Evolutionary conservation across 1,139 yeast species (phyloP).

Genomic region (Nakaseomyces uthaithaninus): DNA sequence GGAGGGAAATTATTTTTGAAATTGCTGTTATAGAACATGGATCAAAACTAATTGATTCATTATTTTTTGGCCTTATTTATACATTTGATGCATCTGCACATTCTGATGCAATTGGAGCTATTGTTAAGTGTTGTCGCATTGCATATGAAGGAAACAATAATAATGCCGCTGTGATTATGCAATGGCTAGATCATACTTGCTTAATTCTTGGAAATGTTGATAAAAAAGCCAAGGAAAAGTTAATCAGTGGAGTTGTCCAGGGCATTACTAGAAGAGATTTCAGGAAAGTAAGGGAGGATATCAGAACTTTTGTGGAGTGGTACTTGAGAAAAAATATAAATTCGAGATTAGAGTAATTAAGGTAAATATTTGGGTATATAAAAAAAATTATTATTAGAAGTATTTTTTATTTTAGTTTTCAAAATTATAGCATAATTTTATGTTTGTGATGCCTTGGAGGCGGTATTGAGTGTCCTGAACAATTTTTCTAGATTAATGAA

Average conservation of each 20-base stretch:
- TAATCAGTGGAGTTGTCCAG: conserved; percentile 46
- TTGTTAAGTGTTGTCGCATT: conserved; percentile 57
- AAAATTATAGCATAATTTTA: too few species aligned
- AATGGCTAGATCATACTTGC: conserved; percentile 53
- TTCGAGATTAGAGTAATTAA: conserved; percentile 39
- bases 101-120: conserved; percentile 67
- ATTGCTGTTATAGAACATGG: conserved; percentile 45
- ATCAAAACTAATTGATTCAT: conserved; percentile 43
- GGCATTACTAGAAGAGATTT: conserved; percentile 65
- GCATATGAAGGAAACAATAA: conserved; percentile 31
- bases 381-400: too few species aligned
- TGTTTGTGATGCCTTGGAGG: too few species aligned
- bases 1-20: conserved; percentile 42
- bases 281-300: conserved; percentile 60
- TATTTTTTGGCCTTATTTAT: conserved; percentile 61
- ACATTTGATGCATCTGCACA: conserved; percentile 64
- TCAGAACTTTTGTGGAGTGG: conserved; percentile 74
- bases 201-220: conserved; percentile 50
- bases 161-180: conserved; percentile 32
- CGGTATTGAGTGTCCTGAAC: too few species aligned
- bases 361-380: too few species aligned
- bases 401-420: too few species aligned
- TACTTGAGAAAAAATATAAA: conserved; percentile 69
- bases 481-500: too few species aligned
- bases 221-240: conserved; percentile 54